Evolutionary conservation across 768 basidiomycete genomes (phyloP).

Genomic region (Rhizopogon salebrosus): DNA sequence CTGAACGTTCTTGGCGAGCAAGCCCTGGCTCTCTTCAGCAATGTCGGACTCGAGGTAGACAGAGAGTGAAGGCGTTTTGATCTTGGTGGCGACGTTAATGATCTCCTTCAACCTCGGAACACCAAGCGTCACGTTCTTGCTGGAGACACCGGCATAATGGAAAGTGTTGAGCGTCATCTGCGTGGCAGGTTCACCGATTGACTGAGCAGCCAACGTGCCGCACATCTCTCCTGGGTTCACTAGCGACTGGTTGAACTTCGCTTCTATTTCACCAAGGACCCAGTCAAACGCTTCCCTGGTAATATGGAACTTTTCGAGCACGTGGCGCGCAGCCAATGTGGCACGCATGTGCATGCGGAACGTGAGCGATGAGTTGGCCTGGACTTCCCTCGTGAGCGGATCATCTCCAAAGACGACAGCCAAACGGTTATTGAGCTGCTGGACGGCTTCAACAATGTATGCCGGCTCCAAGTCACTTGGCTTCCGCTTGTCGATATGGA

Average conservation of each 20-base stretch:
- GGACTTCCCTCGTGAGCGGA: constrained; percentile 65
- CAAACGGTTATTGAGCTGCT: constrained; percentile 69
- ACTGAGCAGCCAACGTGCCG: constrained; percentile 95
- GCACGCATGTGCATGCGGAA: constrained; percentile 94
- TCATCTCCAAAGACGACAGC: constrained; percentile 88
- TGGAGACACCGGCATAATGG: constrained; percentile 99
- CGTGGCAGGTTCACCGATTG: constrained; percentile 98
- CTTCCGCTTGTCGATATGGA: constrained; percentile 93
- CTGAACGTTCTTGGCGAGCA: constrained; percentile 81
- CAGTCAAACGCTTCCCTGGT: constrained; percentile 95
- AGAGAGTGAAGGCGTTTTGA: constrained; percentile 96
- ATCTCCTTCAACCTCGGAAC: constrained; percentile 99
- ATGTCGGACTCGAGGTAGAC: constrained; percentile 81
- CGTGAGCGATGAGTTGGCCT: constrained; percentile 83
- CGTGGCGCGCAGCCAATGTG: constrained; percentile 80
- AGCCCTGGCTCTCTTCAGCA: constrained; percentile 42
- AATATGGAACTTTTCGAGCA: constrained; percentile 84
- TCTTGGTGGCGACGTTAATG: constrained; percentile 97
- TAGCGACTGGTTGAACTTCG: constrained; percentile 91
- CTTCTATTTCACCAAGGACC: constrained; percentile 92
- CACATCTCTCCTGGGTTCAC: constrained; percentile 99
- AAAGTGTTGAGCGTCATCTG: constrained; percentile 99
- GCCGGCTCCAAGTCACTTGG: constrained; percentile 88
- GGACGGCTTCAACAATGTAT: constrained; percentile 78
- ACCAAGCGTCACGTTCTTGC: constrained; percentile 98